Percentiles rank a stretch among this genome's conserved stretches.
phyloP scores from a whole-genome alignment of 768 basidiomycete species.

The Ramaria rubella region DNA sequence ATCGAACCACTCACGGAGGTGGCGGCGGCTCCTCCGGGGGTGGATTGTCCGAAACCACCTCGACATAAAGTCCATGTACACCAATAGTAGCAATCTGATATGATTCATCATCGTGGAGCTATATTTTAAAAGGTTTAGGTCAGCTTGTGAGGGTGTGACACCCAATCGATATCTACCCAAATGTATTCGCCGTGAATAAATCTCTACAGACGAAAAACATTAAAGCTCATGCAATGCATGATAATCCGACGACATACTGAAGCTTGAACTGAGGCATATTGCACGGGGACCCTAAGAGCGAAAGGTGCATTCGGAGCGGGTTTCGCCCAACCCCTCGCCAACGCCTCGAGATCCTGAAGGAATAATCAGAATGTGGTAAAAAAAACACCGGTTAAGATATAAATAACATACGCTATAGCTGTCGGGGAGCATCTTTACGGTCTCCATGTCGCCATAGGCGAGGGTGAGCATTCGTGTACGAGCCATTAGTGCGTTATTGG shows the following conservation, averaged over 20 bases:
- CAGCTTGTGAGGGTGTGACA: not conserved
- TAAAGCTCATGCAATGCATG: not conserved
- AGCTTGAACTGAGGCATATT: constrained; percentile 79
- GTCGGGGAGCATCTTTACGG: constrained; percentile 71
- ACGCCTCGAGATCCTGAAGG: constrained; percentile 66
- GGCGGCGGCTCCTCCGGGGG: constrained; percentile 76
- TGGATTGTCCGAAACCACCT: constrained; percentile 79
- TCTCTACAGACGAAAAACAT: constrained; percentile 21
- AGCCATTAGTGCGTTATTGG: constrained; percentile 56
- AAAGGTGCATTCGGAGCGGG: constrained; percentile 76
- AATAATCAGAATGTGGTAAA: constrained; percentile 7
- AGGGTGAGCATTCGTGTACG: constrained; percentile 75
- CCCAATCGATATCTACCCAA: constrained; percentile 47
- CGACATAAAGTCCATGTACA: constrained; percentile 74
- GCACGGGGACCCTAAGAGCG: constrained; percentile 75
- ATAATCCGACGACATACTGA: constrained; percentile 45
- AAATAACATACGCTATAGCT: constrained; percentile 48
- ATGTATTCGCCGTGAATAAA: constrained; percentile 78
- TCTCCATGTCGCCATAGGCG: constrained; percentile 81
- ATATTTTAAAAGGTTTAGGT: constrained; percentile 7
- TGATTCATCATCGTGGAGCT: constrained; percentile 82
- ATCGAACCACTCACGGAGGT: constrained; percentile 40
- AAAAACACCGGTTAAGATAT: not conserved
- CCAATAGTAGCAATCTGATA: constrained; percentile 85
- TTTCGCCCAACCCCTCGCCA: constrained; percentile 81